phyloP scores from a whole-genome alignment of 495 filamentous ascomycete genomes.

The Hypoxylon cercidicola region DNA sequence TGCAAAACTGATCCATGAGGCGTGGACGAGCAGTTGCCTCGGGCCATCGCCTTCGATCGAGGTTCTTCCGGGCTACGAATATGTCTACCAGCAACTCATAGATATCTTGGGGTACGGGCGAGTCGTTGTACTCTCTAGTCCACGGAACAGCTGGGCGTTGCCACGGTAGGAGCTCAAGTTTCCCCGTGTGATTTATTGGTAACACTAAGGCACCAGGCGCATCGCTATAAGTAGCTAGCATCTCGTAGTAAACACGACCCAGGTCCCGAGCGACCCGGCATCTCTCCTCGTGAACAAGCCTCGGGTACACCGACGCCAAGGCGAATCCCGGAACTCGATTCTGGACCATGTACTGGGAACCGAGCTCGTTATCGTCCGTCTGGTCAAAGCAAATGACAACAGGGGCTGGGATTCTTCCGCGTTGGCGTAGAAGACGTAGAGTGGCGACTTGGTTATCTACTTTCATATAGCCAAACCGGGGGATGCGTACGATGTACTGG shows the following conservation, averaged over 20 bases:
- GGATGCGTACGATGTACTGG: constrained; percentile 19
- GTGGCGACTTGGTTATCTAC: constrained; percentile 1
- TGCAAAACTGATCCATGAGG: constrained; percentile 6
- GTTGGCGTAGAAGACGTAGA: background rate
- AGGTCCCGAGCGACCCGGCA: constrained; percentile 16
- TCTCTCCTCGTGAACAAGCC: constrained; percentile 8
- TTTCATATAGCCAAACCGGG: background rate
- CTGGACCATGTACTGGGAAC: constrained; percentile 11
- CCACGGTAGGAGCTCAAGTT: background rate
- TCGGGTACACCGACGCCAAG: background rate
- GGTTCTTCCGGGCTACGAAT: background rate
- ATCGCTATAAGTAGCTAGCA: constrained; percentile 1
- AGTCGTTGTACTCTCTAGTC: background rate
- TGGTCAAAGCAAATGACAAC: constrained; percentile 2
- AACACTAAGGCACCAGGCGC: background rate
- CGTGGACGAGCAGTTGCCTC: background rate
- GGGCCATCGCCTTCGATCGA: background rate
- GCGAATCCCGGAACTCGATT: constrained; percentile 6
- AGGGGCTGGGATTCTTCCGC: constrained; percentile 2
- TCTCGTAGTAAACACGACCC: constrained; percentile 4
- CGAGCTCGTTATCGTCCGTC: constrained; percentile 6
- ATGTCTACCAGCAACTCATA: background rate
- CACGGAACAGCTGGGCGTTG: background rate
- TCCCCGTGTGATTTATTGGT: background rate
- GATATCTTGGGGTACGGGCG: background rate